Percentiles rank a stretch among this genome's conserved stretches.
Evolutionary conservation across 2,329 filamentous ascomycete species (phyloP).

Genomic region (Claviceps arundinis): DNA sequence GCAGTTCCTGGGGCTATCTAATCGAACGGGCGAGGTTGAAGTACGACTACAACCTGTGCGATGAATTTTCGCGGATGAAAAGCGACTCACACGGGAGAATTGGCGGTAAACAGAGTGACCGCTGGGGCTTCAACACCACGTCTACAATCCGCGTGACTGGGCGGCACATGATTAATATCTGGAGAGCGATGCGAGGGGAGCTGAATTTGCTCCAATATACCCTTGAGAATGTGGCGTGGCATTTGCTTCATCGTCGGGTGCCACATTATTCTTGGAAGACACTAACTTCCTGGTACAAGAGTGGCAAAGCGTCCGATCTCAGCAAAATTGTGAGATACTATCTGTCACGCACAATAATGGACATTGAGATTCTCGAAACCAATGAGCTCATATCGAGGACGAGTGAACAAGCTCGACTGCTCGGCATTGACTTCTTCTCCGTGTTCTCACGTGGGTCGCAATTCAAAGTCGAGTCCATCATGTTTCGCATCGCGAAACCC

Average conservation of each 20-base stretch:
- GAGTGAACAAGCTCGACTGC: constrained; percentile 82
- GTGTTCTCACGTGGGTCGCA: constrained; percentile 92
- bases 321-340: constrained; percentile 70
- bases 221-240: constrained; percentile 90
- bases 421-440: constrained; percentile 93
- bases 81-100: constrained; percentile 69
- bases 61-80: constrained; percentile 84
- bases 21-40: constrained; percentile 78
- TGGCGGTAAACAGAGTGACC: constrained; percentile 74
- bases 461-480: constrained; percentile 96
- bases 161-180: constrained; percentile 91
- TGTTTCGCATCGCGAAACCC: constrained; percentile 96
- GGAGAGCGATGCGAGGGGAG: constrained; percentile 90
- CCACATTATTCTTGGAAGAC: constrained; percentile 75
- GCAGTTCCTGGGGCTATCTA: constrained; percentile 87
- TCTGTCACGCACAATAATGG: constrained; percentile 57
- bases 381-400: constrained; percentile 83
- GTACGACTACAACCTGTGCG: constrained; percentile 82
- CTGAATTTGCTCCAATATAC: constrained; percentile 87
- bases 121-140: constrained; percentile 89
- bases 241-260: constrained; percentile 73
- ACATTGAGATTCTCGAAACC: constrained; percentile 80
- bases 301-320: constrained; percentile 53
- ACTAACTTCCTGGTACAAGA: constrained; percentile 71
- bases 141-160: constrained; percentile 89